These are phyloP conservation scores for Russula olivacea DNA, from an alignment of 768 basidiomycete species.

Conservation along the genomic window DNA sequence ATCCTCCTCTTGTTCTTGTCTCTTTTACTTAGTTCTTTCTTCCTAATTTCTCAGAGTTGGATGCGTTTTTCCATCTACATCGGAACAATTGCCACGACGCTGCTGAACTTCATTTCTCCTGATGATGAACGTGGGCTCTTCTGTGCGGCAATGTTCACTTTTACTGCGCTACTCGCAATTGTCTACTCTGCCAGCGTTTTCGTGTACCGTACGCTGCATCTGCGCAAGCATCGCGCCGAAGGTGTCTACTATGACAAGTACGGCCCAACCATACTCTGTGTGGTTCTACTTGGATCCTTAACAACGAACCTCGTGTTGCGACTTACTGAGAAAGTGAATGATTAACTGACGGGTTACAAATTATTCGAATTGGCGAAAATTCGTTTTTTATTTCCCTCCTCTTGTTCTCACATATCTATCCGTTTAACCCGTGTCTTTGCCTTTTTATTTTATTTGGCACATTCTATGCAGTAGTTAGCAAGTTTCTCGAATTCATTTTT, in stretches of 20 bases:
- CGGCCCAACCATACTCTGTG: conserved; percentile 72
- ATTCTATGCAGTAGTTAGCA: neutral
- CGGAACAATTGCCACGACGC: conserved; percentile 82
- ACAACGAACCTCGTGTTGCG: conserved; percentile 71
- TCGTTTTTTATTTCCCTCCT: neutral
- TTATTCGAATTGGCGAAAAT: neutral
- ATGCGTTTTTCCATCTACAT: conserved; percentile 81
- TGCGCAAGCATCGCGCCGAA: conserved; percentile 66
- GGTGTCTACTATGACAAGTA: conserved; percentile 88
- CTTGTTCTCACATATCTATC: no score
- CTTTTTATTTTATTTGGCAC: neutral
- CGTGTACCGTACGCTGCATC: conserved; percentile 61
- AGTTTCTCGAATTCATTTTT: neutral
- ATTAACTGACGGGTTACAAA: neutral
- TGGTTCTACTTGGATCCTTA: conserved; percentile 62
- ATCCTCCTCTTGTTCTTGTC: conserved; percentile 1
- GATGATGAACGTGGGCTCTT: conserved; percentile 74
- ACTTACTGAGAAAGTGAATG: conserved; percentile 43
- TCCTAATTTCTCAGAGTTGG: conserved; percentile 63
- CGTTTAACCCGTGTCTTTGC: neutral
- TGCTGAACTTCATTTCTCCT: conserved; percentile 77
- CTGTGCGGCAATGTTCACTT: conserved; percentile 82
- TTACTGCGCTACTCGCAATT: conserved; percentile 84
- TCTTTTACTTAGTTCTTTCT: neutral
- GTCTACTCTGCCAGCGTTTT: conserved; percentile 82